phyloP scores from a whole-genome alignment of 805 yeast species.

The Saccharomycopsis sp. region DNA sequence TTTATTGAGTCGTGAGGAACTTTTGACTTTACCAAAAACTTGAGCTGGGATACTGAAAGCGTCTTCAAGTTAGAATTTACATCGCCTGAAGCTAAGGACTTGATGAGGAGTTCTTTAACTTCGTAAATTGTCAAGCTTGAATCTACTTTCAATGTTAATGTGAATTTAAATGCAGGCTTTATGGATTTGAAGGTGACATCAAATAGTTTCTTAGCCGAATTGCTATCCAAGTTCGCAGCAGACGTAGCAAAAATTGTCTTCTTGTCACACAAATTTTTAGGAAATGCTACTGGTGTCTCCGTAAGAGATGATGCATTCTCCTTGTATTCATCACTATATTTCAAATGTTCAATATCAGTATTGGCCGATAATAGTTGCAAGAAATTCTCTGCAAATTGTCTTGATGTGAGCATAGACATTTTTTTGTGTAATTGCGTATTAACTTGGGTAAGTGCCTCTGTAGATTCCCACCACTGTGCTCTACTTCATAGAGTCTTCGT shows the following conservation, averaged over 20 bases:
- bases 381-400: constrained; percentile 10
- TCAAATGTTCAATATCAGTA: not conserved
- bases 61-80: not conserved
- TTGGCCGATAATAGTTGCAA: constrained; percentile 18
- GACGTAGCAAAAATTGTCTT: constrained; percentile 2
- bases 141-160: constrained; percentile 4
- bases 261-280: constrained; percentile 9
- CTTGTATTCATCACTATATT: constrained; percentile 10
- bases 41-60: constrained; percentile 7
- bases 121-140: constrained; percentile 14
- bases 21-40: constrained; percentile 19
- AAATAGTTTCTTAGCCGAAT: not conserved
- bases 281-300: constrained; percentile 14
- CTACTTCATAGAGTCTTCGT: too few relatives aligned
- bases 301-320: constrained; percentile 4
- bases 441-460: not conserved
- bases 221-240: not conserved
- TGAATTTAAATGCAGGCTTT: constrained; percentile 19
- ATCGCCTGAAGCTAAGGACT: constrained; percentile 1
- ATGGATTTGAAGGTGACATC: constrained; percentile 16
- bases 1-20: constrained; percentile 15
- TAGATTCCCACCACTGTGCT: too few relatives aligned
- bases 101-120: constrained; percentile 13
- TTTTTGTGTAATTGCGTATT: not conserved
- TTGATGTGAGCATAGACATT: constrained; percentile 8